Base-by-base conservation (phyloP, 768 basidiomycete species). In the Pluteus cervinus region DNA sequence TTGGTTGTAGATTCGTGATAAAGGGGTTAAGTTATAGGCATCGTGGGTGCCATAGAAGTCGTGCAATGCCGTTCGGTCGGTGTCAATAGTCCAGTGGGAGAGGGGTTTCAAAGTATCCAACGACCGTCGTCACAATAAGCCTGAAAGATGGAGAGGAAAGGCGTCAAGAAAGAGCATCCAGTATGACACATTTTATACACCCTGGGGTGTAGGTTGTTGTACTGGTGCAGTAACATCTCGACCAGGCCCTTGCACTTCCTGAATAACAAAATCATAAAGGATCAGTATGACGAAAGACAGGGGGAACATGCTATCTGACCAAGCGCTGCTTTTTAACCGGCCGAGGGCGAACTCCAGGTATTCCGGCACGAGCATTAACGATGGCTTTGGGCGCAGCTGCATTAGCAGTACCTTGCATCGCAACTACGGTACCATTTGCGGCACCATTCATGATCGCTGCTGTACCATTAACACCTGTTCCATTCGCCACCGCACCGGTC, bases 271-370 rank as follows among this genome's bases (percentile, higher is more conserved):
- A 22, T 24, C 20, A 28, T n/a, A 25, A 25, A 24, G 25, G 22
- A 32, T 20, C 24, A 24, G 15, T 36, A 26, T 14, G 20, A 26
- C 41, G 33, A 16, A 14, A 40, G 26, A 29, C 30, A 41, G 30
- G 15, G 41, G 40, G 32, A 9, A 39, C 24, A 7, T 33, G 14
- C 26, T 15, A 30, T 9, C 77, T 50, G 48, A 86, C 84, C 76
- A 83, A 66, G 44, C 81, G 71, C 52, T 77, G 81, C 59, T 83
- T 86, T 71, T 87, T 87, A 29, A 79, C 52, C 15, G 84, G 84
- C 46, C 84, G 67, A 20, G 83, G 81, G 39, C 79, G 66, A 10
- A 69, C 72, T 31, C 68, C 73, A 6, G 65, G 67, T 24, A 63
- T 66, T 12, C 81, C 82, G 7, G 79, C 75, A 48, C 75, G 76